These are phyloP conservation scores for Elymus sibiricus DNA, from an alignment of 176 grass and related monocot genomes.

Conservation along the genomic window DNA sequence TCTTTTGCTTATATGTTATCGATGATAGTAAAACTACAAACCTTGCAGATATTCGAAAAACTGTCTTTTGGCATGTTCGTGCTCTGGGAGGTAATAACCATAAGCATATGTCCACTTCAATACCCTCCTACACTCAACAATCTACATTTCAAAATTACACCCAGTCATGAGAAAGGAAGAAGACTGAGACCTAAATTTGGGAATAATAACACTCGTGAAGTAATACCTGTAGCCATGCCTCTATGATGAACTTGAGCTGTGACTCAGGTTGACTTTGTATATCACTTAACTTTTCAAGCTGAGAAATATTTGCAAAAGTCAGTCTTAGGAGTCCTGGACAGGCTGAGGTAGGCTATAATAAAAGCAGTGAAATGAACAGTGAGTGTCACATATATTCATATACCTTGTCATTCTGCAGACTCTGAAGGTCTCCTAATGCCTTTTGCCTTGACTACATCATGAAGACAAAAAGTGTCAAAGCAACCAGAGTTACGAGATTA, in stretches of 20 bases:
- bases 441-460: slow-evolving; percentile 88
- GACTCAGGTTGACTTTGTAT: slow-evolving; percentile 98
- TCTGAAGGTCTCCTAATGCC: slow-evolving; percentile 78
- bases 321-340: slow-evolving; percentile 17
- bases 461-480: slow-evolving; percentile 20
- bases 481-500: slow-evolving; percentile 20
- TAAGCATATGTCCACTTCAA: slow-evolving; percentile 99
- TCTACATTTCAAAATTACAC: slow-evolving; percentile 57
- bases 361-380: background rate
- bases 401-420: slow-evolving; percentile 96
- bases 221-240: slow-evolving; percentile 96
- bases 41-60: slow-evolving; percentile 99
- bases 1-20: slow-evolving; percentile 47
- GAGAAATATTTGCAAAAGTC: slow-evolving; percentile 23
- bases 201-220: background rate
- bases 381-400: background rate
- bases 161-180: background rate
- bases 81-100: slow-evolving; percentile 92
- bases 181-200: background rate
- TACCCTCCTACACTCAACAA: slow-evolving; percentile 97
- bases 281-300: slow-evolving; percentile 99
- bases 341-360: background rate
- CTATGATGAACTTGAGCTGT: slow-evolving; percentile 97
- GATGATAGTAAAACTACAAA: slow-evolving; percentile 32
- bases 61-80: slow-evolving; percentile 90